These are phyloP conservation scores for Talaromyces atroroseus DNA, from an alignment of 2,329 filamentous ascomycete genomes.

Conservation along the genomic window DNA sequence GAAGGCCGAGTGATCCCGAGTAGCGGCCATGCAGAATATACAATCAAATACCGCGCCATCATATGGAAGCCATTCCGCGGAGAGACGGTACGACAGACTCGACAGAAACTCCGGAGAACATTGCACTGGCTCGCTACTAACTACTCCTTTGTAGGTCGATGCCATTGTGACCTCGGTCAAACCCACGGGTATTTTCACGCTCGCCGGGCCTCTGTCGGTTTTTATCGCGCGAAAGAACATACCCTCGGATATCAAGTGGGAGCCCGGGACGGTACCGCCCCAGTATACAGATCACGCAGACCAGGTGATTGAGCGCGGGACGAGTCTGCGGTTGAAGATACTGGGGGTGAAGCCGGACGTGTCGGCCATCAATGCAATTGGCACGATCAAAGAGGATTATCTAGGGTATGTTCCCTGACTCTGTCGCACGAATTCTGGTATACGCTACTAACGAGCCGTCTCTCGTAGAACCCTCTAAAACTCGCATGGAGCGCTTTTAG, in stretches of 20 bases:
- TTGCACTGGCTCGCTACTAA: slow-evolving; percentile 20
- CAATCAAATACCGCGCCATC: slow-evolving; percentile 88
- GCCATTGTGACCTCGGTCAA: slow-evolving; percentile 89
- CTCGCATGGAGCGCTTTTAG: background rate
- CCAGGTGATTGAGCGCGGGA: slow-evolving; percentile 86
- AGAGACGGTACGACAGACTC: slow-evolving; percentile 69
- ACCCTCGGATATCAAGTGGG: slow-evolving; percentile 85
- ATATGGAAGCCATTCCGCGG: slow-evolving; percentile 98
- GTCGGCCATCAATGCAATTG: slow-evolving; percentile 92
- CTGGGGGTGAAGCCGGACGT: slow-evolving; percentile 92
- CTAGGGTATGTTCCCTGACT: slow-evolving; percentile 35
- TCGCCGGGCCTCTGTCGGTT: slow-evolving; percentile 45
- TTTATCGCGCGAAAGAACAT: slow-evolving; percentile 62
- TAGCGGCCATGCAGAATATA: slow-evolving; percentile 88
- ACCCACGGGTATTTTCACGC: slow-evolving; percentile 70
- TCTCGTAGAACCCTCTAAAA: slow-evolving; percentile 15
- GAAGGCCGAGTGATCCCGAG: slow-evolving; percentile 89
- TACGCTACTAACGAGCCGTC: background rate
- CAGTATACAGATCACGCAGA: slow-evolving; percentile 95
- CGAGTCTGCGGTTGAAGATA: slow-evolving; percentile 88
- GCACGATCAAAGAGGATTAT: slow-evolving; percentile 79
- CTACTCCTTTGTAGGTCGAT: slow-evolving; percentile 63
- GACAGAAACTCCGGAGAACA: too few relatives aligned
- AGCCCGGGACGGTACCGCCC: slow-evolving; percentile 91
- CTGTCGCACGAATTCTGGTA: background rate